Percentiles rank a stretch among this genome's conserved stretches.
These are phyloP conservation scores for Cadophora malorum DNA, from an alignment of 2,329 filamentous ascomycete species.

Conservation along the genomic window DNA sequence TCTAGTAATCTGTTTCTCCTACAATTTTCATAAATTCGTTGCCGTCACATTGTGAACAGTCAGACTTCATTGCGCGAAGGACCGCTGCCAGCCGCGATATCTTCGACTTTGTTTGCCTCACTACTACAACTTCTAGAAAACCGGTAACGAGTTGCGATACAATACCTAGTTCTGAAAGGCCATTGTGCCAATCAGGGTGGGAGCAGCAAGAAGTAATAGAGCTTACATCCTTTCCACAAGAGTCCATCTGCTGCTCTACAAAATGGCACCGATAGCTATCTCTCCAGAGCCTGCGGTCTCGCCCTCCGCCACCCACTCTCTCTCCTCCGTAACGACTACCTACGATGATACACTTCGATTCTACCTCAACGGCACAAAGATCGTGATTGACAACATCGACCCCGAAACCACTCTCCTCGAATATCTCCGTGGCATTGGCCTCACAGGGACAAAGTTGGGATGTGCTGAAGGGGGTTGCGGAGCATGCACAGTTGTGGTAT, in stretches of 20 bases:
- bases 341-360: slow-evolving; percentile 92
- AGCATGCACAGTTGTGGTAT: slow-evolving; percentile 94
- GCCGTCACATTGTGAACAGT: not conserved
- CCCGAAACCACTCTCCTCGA: slow-evolving; percentile 92
- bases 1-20: slow-evolving; percentile 5
- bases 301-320: slow-evolving; percentile 44
- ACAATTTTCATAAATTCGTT: not conserved
- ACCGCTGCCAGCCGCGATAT: not conserved
- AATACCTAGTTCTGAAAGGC: not conserved
- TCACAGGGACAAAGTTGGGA: slow-evolving; percentile 95
- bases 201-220: not conserved
- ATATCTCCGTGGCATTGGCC: slow-evolving; percentile 88
- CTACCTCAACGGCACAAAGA: slow-evolving; percentile 92
- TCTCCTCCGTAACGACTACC: slow-evolving; percentile 70
- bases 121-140: not conserved
- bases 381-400: slow-evolving; percentile 84
- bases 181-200: not conserved
- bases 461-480: slow-evolving; percentile 97
- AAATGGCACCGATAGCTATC: slow-evolving; percentile 63
- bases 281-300: slow-evolving; percentile 55
- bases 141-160: not conserved
- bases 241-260: not conserved
- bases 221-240: not conserved
- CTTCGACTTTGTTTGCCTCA: not conserved
- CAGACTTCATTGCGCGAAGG: not conserved